Evolutionary conservation across 306 rosid genomes (phyloP), one percentile per base, ranked within the genome.

Genomic region (Citrullus colocynthis): DNA sequence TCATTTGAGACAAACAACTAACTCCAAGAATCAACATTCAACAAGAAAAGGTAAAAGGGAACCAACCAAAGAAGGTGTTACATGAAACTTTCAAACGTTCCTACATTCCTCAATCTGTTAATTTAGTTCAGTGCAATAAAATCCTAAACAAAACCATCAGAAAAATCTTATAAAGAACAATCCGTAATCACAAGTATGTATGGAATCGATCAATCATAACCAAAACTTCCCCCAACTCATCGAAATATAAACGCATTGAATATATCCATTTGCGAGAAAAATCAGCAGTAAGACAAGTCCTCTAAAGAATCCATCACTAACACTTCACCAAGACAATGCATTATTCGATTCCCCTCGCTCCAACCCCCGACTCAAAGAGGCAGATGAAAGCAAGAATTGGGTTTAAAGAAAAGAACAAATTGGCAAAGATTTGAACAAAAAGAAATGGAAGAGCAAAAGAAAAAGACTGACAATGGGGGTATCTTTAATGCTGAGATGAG

Each of bases 401-500:
- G 58, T 70, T 13, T 64, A 3, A 7, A 6, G 41, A 71, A 71
- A 20, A 52, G 8, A 52, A 52, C 20, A 52, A 52, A 45, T 48
- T 45, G 58, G 21, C 3, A 3, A 69, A 20, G 18, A 24, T 21
- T 24, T 28, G 1, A 72, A 28, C 0, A 6, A 52, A 52, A 72
- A 24, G 21, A 72, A 72, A 72, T 4, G 39, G 16, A 51, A 72
- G 39, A 73, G 45, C 5, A 21, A 76, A 16, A 75, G 69, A 58
- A 17, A 65, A 17, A 83, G 90, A 89, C 77, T 90, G 91, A 94
- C 98, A 85, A 94, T 94, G 85, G 98, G 97, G 18, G 90, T 92
- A 80, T 92, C 98, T 85, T 94, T 94, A 87, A 94, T 92, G 86
- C 96, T 88, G 52, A 92, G 97, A 61, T 94, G 98, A 87, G 98